A percentile compares a stretch with the other conserved stretches of the same genome.
phyloP scores from a whole-genome alignment of 1,284 basidiomycete genomes.

The Irpex sp. region DNA sequence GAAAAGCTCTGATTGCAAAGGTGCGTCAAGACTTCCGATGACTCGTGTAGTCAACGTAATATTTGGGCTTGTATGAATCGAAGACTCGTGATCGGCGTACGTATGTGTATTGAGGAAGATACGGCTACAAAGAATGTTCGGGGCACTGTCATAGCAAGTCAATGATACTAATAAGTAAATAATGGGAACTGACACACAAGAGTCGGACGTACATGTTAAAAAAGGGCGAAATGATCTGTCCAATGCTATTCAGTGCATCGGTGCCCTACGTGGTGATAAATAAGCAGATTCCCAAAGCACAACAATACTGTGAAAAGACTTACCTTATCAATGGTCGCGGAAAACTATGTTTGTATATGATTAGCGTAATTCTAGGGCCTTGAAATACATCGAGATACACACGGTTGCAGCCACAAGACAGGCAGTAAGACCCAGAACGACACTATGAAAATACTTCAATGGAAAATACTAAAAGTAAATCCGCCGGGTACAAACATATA shows the following conservation, averaged over 20 bases:
- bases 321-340: neutral
- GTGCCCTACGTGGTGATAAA: neutral
- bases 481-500: neutral
- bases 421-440: neutral
- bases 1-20: neutral
- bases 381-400: neutral
- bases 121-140: neutral
- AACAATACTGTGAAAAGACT: neutral
- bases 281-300: neutral
- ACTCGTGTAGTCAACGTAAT: neutral
- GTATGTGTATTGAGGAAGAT: neutral
- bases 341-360: neutral
- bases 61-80: neutral
- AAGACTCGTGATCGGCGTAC: neutral
- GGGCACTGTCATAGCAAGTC: neutral
- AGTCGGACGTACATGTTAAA: neutral
- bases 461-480: neutral
- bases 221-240: neutral
- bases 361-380: neutral
- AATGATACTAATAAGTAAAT: neutral
- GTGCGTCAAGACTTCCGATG: neutral
- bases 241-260: neutral
- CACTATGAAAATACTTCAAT: neutral
- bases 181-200: neutral
- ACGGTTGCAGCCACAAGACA: neutral